Evolutionary conservation across 805 yeast genomes (phyloP).

Genomic region (Tetrapisispora fleetii): DNA sequence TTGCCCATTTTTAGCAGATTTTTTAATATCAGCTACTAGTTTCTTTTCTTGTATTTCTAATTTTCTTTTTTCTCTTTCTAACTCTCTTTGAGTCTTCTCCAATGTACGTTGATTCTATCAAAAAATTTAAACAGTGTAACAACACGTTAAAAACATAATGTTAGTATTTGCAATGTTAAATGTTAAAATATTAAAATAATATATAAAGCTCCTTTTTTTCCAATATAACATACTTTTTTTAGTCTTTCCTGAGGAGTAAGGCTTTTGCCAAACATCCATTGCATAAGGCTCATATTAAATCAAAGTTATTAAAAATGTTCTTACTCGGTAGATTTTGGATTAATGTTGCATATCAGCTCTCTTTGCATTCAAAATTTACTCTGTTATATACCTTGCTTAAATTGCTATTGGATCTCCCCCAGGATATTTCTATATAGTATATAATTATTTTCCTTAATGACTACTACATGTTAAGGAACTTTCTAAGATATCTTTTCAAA

Average conservation of each 20-base stretch:
- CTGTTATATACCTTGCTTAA: too few relatives aligned
- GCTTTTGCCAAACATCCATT: conserved; percentile 94
- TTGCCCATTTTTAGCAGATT: conserved; percentile 85
- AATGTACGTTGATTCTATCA: conserved; percentile 79
- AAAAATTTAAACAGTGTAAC: neutral
- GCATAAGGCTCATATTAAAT: conserved; percentile 47
- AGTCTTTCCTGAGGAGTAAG: conserved; percentile 91
- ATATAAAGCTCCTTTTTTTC: too few relatives aligned
- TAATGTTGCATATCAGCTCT: neutral
- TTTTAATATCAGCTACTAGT: conserved; percentile 74
- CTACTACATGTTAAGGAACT: too few relatives aligned
- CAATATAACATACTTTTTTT: conserved; percentile 43
- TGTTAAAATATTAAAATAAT: too few relatives aligned
- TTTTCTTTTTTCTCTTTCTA: conserved; percentile 78
- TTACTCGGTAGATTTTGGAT: neutral
- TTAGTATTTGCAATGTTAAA: too few relatives aligned
- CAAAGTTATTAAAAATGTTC: too few relatives aligned
- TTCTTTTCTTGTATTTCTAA: conserved; percentile 89
- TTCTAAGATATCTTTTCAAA: too few relatives aligned
- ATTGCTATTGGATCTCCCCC: too few relatives aligned
- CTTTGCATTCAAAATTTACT: neutral
- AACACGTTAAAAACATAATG: neutral
- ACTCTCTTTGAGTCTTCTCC: conserved; percentile 88
- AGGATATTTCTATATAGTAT: too few relatives aligned
- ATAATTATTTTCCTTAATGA: too few relatives aligned